Conservation (phyloP, 192 early-diverging fungal species). For the Lobosporangium transversale region DNA sequence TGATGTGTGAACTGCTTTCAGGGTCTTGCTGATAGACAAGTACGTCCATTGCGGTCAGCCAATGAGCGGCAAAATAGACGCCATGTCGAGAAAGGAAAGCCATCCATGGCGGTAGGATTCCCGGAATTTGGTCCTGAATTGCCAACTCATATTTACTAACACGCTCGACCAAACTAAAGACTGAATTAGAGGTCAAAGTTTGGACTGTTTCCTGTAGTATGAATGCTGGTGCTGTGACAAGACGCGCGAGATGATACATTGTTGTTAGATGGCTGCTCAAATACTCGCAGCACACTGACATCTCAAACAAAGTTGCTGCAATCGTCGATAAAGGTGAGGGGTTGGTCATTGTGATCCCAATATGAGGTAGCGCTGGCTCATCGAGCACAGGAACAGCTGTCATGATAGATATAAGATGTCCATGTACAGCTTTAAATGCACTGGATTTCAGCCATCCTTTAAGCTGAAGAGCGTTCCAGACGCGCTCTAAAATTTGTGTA, state of each 20-base stretch:
- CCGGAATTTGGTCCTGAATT: conserved; percentile 37
- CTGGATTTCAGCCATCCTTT: conserved; percentile 14
- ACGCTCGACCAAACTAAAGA: conserved; percentile 38
- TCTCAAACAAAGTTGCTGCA: conserved; percentile 19
- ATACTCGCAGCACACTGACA: conserved; percentile 38
- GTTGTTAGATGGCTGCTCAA: conserved; percentile 35
- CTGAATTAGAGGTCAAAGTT: conserved; percentile 18
- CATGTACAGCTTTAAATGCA: conserved; percentile 17
- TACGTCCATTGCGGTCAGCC: conserved; percentile 44
- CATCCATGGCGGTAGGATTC: conserved; percentile 36
- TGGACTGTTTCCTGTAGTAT: conserved; percentile 25
- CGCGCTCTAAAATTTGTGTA: conserved; percentile 33
- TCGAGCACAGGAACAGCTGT: conserved; percentile 3
- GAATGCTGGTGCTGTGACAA: conserved; percentile 8
- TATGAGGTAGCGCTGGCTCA: conserved; percentile 25
- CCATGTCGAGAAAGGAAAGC: conserved; percentile 43
- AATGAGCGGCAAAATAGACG: conserved; percentile 45
- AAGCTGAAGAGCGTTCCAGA: conserved; percentile 32
- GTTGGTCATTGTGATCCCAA: conserved; percentile 42
- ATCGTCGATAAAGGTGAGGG: conserved; percentile 13
- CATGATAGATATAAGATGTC: not conserved
- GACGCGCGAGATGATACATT: conserved; percentile 44
- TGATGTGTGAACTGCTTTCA: conserved; percentile 50
- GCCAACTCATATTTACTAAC: conserved; percentile 50
- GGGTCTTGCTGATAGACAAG: conserved; percentile 49